Percentiles rank a stretch among this genome's conserved stretches.
Evolutionary conservation across 2,329 filamentous ascomycete genomes (phyloP).

Genomic region (Chaetomium sp.): DNA sequence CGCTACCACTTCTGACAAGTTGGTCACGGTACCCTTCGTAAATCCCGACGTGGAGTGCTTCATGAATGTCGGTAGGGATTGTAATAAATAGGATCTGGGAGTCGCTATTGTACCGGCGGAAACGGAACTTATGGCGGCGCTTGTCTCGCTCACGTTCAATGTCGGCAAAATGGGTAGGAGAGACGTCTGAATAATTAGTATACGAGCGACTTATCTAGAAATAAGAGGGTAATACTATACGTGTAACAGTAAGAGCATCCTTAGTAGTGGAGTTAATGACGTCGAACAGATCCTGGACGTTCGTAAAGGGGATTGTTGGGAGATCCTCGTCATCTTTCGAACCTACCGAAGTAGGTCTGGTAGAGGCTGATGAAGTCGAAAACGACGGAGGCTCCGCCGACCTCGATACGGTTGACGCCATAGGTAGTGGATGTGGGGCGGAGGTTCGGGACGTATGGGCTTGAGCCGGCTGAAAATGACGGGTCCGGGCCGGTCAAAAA

Average conservation of each 20-base stretch:
- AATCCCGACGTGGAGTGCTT: slow-evolving; percentile 1
- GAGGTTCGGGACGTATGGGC: too few species aligned
- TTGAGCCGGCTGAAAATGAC: too few species aligned
- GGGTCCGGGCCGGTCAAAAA: too few species aligned
- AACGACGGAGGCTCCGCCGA: background rate
- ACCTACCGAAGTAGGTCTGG: background rate
- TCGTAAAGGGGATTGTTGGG: background rate
- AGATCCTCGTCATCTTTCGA: background rate
- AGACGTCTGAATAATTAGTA: slow-evolving; percentile 11
- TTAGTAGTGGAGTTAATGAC: background rate
- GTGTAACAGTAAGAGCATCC: slow-evolving; percentile 4
- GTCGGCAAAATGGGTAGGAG: slow-evolving; percentile 2
- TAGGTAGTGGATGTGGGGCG: background rate
- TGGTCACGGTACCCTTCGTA: background rate
- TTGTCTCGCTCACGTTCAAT: slow-evolving; percentile 9
- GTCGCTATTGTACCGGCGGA: slow-evolving; percentile 11
- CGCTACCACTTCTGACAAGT: background rate
- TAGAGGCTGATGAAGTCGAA: background rate
- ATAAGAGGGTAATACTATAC: slow-evolving; percentile 2
- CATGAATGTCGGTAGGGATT: background rate
- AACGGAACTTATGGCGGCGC: slow-evolving; percentile 7
- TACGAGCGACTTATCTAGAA: background rate
- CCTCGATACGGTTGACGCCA: background rate
- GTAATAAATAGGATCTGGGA: slow-evolving; percentile 9
- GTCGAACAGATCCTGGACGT: background rate